Conservation (phyloP, 2,329 filamentous ascomycete species). For the Davidsoniella australis region DNA sequence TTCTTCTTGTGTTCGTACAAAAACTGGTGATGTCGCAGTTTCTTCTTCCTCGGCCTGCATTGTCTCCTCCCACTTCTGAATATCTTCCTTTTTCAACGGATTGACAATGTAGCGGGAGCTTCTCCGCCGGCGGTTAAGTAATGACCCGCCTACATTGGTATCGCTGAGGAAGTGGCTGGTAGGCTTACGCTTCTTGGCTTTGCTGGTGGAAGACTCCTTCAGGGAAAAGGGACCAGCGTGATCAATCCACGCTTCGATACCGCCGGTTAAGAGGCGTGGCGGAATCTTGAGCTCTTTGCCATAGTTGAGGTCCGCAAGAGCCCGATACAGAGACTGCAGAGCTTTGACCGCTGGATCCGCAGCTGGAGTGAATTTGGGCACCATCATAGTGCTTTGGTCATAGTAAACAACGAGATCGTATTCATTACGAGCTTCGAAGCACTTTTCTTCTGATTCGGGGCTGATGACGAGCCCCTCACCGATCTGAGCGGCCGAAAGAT, state of each 20-base stretch:
- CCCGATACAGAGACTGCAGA: slow-evolving; percentile 47
- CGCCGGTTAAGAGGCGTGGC: slow-evolving; percentile 66
- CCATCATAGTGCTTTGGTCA: slow-evolving; percentile 46
- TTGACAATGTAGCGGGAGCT: slow-evolving; percentile 35
- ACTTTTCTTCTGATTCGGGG: slow-evolving; percentile 53
- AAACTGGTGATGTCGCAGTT: slow-evolving; percentile 30
- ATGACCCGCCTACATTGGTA: background rate
- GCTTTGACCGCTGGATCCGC: slow-evolving; percentile 7
- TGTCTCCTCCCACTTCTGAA: slow-evolving; percentile 62
- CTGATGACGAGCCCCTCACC: slow-evolving; percentile 54
- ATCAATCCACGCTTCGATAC: slow-evolving; percentile 72
- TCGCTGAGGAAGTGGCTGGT: slow-evolving; percentile 3
- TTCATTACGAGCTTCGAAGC: slow-evolving; percentile 55
- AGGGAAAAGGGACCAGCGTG: slow-evolving; percentile 56
- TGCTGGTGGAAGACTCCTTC: slow-evolving; percentile 22
- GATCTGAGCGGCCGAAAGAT: slow-evolving; percentile 44
- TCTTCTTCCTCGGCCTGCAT: slow-evolving; percentile 45
- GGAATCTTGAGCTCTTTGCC: slow-evolving; percentile 54
- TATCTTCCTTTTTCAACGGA: slow-evolving; percentile 64
- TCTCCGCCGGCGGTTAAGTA: slow-evolving; percentile 16
- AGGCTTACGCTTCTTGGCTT: slow-evolving; percentile 12
- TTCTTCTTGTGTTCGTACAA: slow-evolving; percentile 60
- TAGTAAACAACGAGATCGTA: slow-evolving; percentile 87
- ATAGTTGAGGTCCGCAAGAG: slow-evolving; percentile 69
- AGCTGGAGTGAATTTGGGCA: slow-evolving; percentile 21